Percentiles rank a stretch among this genome's conserved stretches.
Conservation (phyloP, 352 stramenopile species). For the Globisporangium radiosum region DNA sequence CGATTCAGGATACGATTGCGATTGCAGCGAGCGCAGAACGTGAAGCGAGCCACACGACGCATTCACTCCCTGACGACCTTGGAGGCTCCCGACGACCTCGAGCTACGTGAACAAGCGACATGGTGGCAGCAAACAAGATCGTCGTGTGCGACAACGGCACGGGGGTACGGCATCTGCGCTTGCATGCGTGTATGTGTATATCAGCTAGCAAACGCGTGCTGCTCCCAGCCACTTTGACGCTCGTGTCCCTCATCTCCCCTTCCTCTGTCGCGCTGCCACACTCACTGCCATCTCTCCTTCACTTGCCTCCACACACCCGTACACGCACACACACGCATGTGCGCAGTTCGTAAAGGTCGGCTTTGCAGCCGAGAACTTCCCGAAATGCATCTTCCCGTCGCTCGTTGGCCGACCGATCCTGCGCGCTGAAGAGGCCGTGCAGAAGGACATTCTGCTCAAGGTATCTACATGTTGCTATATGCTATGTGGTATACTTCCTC, state of each 20-base stretch:
- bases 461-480: conserved; percentile 12
- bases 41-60: too few relatives aligned
- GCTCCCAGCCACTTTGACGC: background rate
- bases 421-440: conserved; percentile 88
- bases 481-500: too few relatives aligned
- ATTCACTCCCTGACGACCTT: too few relatives aligned
- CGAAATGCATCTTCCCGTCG: conserved; percentile 91
- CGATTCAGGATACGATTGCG: too few relatives aligned
- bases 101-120: conserved; percentile 9
- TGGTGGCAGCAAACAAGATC: conserved; percentile 86
- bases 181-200: background rate
- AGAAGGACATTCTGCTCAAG: conserved; percentile 83
- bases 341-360: conserved; percentile 87
- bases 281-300: background rate
- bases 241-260: background rate
- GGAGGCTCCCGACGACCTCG: too few relatives aligned
- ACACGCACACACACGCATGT: background rate
- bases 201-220: background rate
- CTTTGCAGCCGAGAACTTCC: conserved; percentile 94
- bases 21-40: too few relatives aligned
- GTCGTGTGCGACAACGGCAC: conserved; percentile 87
- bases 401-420: conserved; percentile 93
- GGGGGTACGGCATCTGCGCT: conserved; percentile 37
- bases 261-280: background rate
- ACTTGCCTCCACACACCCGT: background rate